Evolutionary conservation across 306 rosid genomes (phyloP).

Genomic region (Vicia faba): DNA sequence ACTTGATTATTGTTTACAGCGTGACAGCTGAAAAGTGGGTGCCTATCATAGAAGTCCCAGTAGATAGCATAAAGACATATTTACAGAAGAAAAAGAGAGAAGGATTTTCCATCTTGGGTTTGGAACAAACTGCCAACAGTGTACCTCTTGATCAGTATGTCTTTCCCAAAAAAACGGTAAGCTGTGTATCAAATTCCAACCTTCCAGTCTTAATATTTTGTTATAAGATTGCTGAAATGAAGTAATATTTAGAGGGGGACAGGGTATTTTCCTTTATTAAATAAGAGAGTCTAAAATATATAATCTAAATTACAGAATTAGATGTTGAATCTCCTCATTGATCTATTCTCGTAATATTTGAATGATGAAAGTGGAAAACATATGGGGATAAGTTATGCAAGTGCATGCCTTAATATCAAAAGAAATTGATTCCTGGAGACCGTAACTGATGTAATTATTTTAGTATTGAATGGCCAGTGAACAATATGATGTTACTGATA

Average conservation of each 20-base stretch:
- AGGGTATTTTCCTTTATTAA: not conserved
- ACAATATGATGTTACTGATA: not conserved
- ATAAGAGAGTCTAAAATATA: not conserved
- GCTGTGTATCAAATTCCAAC: conserved; percentile 34
- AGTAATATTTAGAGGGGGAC: not conserved
- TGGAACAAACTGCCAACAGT: conserved; percentile 98
- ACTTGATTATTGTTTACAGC: conserved; percentile 48
- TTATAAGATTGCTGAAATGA: not conserved
- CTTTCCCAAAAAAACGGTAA: conserved; percentile 75
- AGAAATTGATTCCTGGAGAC: not conserved
- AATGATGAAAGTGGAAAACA: conserved; percentile 19
- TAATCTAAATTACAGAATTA: not conserved
- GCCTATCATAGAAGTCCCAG: conserved; percentile 87
- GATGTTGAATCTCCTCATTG: not conserved
- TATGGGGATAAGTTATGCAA: not conserved
- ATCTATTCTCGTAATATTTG: conserved; percentile 7
- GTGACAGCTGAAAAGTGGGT: conserved; percentile 99
- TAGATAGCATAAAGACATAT: conserved; percentile 72
- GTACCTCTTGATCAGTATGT: conserved; percentile 72
- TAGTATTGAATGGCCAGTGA: not conserved
- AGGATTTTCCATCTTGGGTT: conserved; percentile 91
- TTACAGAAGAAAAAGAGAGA: conserved; percentile 84
- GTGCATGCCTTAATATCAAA: not conserved
- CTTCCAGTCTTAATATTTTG: conserved; percentile 19
- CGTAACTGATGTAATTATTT: not conserved